These are phyloP conservation scores for Fagopyrum homotropicum DNA, from an alignment of 148 eudicot genomes.

Conservation along the genomic window DNA sequence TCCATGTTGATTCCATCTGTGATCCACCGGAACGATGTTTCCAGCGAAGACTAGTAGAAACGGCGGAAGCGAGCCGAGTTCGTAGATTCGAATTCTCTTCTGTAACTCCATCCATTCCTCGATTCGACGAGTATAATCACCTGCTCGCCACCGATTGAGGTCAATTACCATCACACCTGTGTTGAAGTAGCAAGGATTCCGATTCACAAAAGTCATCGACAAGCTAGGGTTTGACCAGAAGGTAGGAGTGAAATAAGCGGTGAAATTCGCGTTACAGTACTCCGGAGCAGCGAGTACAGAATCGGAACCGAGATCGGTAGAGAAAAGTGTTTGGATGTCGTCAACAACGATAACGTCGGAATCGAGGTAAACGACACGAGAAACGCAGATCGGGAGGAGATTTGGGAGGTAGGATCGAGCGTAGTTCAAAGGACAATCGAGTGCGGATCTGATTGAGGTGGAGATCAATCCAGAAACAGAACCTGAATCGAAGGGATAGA, in stretches of 20 bases:
- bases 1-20: slow-evolving; percentile 83
- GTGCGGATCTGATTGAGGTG: slow-evolving; percentile 82
- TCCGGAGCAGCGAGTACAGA: slow-evolving; percentile 63
- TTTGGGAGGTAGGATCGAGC: slow-evolving; percentile 58
- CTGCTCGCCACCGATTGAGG: slow-evolving; percentile 49
- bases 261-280: slow-evolving; percentile 74
- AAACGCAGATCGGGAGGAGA: slow-evolving; percentile 47
- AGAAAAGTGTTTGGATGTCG: slow-evolving; percentile 39
- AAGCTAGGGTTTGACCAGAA: slow-evolving; percentile 74
- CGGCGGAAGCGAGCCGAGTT: slow-evolving; percentile 67
- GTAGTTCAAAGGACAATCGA: slow-evolving; percentile 75
- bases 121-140: slow-evolving; percentile 55
- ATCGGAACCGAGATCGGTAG: slow-evolving; percentile 24
- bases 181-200: slow-evolving; percentile 43
- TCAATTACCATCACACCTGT: slow-evolving; percentile 76
- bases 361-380: slow-evolving; percentile 59
- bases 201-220: slow-evolving; percentile 18
- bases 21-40: slow-evolving; percentile 59
- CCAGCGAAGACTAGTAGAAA: slow-evolving; percentile 72
- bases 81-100: slow-evolving; percentile 64
- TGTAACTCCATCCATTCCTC: slow-evolving; percentile 94
- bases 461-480: slow-evolving; percentile 58
- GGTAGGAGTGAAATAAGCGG: slow-evolving; percentile 53
- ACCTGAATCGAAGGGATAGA: slow-evolving; percentile 50
- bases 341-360: slow-evolving; percentile 65